These are phyloP conservation scores for Malus orientalis DNA, from an alignment of 306 rosid species.

Conservation along the genomic window DNA sequence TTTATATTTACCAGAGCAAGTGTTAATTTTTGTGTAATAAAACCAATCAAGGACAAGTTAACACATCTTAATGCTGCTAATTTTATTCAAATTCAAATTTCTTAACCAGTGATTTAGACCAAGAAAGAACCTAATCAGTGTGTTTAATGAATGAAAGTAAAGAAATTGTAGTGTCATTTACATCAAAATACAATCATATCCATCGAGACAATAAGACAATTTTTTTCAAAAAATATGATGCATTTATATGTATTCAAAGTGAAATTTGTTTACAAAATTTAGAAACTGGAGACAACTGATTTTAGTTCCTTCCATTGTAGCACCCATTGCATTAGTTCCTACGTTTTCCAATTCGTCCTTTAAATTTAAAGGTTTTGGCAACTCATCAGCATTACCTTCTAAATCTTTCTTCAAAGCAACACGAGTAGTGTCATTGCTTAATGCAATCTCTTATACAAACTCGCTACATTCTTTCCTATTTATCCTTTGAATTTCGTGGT, in stretches of 20 bases:
- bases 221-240: not conserved
- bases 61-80: no score
- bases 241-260: not conserved
- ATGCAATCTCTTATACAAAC: not conserved
- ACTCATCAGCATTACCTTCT: conserved; percentile 27
- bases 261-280: not conserved
- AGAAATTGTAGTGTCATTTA: not conserved
- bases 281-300: not conserved
- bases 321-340: not conserved
- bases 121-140: not conserved
- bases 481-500: not conserved
- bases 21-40: no score
- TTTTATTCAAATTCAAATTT: no score
- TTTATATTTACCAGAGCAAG: no score
- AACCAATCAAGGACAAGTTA: no score
- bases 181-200: not conserved
- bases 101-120: no score
- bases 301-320: not conserved
- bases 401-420: conserved; percentile 26
- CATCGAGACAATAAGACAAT: not conserved
- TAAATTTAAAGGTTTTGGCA: conserved; percentile 17
- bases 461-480: not conserved
- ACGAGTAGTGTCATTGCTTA: not conserved
- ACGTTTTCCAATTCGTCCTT: not conserved
- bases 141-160: not conserved